These are phyloP conservation scores for Leucocoprinus birnbaumii DNA, from an alignment of 768 basidiomycete species.

Conservation along the genomic window DNA sequence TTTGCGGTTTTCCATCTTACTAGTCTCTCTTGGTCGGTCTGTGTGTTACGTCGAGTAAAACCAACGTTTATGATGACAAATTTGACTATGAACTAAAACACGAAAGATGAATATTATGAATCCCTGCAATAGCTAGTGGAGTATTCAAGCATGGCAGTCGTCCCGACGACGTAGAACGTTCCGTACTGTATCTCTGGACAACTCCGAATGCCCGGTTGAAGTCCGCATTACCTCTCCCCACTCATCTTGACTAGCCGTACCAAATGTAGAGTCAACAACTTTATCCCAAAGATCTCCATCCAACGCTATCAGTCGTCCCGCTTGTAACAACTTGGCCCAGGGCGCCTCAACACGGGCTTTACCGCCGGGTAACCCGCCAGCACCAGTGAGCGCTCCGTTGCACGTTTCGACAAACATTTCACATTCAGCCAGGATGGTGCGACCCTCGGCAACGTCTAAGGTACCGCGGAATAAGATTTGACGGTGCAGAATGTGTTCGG, in stretches of 20 bases:
- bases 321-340: constrained; percentile 73
- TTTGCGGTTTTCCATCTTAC: constrained; percentile 16
- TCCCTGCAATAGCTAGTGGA: too few relatives aligned
- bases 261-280: constrained; percentile 48
- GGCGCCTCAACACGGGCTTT: constrained; percentile 63
- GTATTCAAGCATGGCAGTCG: constrained; percentile 19
- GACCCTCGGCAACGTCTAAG: constrained; percentile 59
- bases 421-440: constrained; percentile 64
- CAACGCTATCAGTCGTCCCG: constrained; percentile 62
- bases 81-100: neutral
- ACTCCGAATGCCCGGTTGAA: constrained; percentile 55
- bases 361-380: constrained; percentile 35
- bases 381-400: constrained; percentile 45
- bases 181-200: constrained; percentile 60
- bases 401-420: constrained; percentile 84
- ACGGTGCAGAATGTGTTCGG: constrained; percentile 80
- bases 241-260: constrained; percentile 36
- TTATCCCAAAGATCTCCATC: constrained; percentile 52
- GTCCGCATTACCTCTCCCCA: constrained; percentile 58
- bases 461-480: constrained; percentile 77
- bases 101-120: neutral
- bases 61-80: constrained; percentile 11
- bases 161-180: constrained; percentile 48
- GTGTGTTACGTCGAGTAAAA: constrained; percentile 13
- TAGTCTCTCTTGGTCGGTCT: constrained; percentile 19